Conservation (phyloP, 257 asterid genomes). For the Datura wrightii region DNA sequence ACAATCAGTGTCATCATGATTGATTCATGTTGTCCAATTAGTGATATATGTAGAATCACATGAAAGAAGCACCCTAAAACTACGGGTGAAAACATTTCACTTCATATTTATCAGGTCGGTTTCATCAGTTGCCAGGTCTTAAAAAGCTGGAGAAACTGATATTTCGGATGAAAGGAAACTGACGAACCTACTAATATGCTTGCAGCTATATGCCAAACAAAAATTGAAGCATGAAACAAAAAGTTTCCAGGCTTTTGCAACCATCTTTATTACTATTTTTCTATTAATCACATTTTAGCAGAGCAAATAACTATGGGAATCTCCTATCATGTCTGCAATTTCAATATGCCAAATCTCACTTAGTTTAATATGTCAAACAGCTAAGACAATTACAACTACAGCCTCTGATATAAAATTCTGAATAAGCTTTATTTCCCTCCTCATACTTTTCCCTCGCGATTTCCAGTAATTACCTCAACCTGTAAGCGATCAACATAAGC, state of each 20-base stretch:
- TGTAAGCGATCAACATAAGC: constrained; percentile 79
- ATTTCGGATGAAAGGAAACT: not conserved
- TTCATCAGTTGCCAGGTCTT: constrained; percentile 12
- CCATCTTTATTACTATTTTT: not conserved
- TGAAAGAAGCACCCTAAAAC: not conserved
- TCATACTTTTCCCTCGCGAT: not conserved
- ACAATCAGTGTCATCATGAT: not conserved
- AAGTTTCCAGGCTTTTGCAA: not conserved
- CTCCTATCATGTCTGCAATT: not conserved
- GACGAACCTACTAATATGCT: constrained; percentile 22
- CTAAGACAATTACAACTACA: not conserved
- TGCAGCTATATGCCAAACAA: not conserved
- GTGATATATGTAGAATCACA: not conserved
- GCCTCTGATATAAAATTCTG: not conserved
- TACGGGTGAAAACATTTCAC: not conserved
- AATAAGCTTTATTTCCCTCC: not conserved
- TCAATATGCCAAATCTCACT: constrained; percentile 17
- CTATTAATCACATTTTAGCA: not conserved
- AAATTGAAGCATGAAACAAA: constrained; percentile 21
- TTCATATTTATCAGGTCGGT: not conserved
- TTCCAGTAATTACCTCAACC: constrained; percentile 66
- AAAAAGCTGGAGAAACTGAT: not conserved
- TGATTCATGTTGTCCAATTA: not conserved
- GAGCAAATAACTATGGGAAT: not conserved
- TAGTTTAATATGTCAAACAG: not conserved